These are phyloP conservation scores for Pisolithus albus DNA, from an alignment of 768 basidiomycete species.

Conservation along the genomic window DNA sequence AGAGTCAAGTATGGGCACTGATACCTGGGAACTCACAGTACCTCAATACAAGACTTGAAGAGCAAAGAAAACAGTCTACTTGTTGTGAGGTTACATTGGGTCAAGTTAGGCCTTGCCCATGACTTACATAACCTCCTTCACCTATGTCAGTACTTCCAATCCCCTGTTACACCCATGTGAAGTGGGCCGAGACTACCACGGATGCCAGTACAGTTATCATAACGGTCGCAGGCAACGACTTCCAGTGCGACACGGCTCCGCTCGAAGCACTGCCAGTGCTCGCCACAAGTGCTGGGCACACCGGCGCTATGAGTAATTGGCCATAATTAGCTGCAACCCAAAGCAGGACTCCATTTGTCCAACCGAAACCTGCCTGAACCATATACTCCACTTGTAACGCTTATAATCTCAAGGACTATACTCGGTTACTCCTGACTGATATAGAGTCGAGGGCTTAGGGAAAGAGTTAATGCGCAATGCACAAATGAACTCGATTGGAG, in stretches of 20 bases:
- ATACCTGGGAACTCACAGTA: no score
- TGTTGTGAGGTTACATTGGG: no score
- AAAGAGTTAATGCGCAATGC: no score
- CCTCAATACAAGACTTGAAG: no score
- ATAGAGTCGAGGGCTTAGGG: no score
- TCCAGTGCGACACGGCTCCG: slow-evolving; percentile 2
- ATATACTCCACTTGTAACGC: slow-evolving; percentile 92
- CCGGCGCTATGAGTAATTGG: slow-evolving; percentile 47
- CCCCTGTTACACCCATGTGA: neutral
- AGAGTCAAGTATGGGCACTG: no score
- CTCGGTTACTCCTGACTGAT: no score
- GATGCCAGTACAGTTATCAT: neutral
- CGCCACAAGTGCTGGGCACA: slow-evolving; percentile 47
- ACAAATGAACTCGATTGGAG: no score
- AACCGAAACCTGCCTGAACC: slow-evolving; percentile 82
- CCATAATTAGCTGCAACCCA: slow-evolving; percentile 72
- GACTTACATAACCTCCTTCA: no score
- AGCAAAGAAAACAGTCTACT: no score
- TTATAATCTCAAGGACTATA: no score
- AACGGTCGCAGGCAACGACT: neutral
- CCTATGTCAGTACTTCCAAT: neutral
- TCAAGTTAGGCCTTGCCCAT: no score
- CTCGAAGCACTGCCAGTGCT: slow-evolving; percentile 2
- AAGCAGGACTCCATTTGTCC: slow-evolving; percentile 80
- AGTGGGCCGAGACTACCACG: slow-evolving; percentile 3